phyloP scores from a whole-genome alignment of 306 rosid species.

The Gynostemma pentaphyllum region DNA sequence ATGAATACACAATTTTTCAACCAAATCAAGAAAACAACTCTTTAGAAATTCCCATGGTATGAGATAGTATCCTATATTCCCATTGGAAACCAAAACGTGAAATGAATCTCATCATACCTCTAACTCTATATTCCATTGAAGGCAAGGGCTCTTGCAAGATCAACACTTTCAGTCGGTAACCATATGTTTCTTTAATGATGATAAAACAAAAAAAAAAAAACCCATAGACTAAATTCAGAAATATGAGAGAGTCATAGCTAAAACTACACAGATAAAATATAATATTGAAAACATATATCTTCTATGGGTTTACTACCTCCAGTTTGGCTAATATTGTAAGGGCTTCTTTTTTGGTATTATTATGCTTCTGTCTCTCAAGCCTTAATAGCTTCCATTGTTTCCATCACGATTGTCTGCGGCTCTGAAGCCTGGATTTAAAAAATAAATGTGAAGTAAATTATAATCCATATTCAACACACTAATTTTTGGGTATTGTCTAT shows the following conservation, averaged over 20 bases:
- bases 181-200: no score
- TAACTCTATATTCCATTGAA: conserved; percentile 70
- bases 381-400: conserved; percentile 85
- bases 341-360: conserved; percentile 80
- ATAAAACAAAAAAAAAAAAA: background rate
- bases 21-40: no score
- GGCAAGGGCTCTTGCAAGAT: conserved; percentile 76
- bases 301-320: conserved; percentile 38
- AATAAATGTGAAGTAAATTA: conserved; percentile 9
- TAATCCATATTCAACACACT: no score
- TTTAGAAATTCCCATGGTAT: no score
- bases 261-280: background rate
- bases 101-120: no score
- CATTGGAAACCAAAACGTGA: background rate
- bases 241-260: no score
- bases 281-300: conserved; percentile 8
- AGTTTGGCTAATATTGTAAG: conserved; percentile 56
- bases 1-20: no score
- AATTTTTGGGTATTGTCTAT: no score
- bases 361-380: conserved; percentile 79
- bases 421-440: conserved; percentile 55
- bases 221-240: background rate
- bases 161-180: no score
- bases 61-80: no score
- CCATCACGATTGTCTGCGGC: conserved; percentile 61